Evolutionary conservation across 179 eudicot species (phyloP).

Genomic region (Actinidia arguta): DNA sequence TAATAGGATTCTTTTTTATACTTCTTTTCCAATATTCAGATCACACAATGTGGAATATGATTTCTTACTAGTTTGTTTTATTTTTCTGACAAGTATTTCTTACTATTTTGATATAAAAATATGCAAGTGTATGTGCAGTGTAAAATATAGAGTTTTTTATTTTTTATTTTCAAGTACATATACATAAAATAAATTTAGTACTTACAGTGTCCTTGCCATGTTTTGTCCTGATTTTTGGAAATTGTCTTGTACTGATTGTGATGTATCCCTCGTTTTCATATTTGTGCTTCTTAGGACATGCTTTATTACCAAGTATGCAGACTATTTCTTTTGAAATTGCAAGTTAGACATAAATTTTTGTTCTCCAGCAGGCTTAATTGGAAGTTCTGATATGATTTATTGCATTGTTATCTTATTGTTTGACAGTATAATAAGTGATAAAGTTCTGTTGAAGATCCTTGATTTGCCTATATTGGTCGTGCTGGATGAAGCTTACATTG

Average conservation of each 20-base stretch:
- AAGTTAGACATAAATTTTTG: neutral
- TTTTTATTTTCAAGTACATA: neutral
- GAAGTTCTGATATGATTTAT: neutral
- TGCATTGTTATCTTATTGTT: conserved; percentile 18
- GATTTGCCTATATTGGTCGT: conserved; percentile 81
- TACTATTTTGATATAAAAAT: neutral
- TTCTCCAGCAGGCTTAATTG: conserved; percentile 1
- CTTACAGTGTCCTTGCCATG: too few relatives aligned
- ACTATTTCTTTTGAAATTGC: neutral
- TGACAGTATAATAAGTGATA: conserved; percentile 86
- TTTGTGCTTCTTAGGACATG: neutral
- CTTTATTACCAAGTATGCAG: neutral
- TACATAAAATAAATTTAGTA: neutral
- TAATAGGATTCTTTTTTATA: neutral
- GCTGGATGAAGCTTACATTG: conserved; percentile 96
- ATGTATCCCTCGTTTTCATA: neutral
- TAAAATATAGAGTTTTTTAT: neutral
- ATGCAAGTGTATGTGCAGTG: too few relatives aligned
- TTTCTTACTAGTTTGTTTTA: conserved; percentile 5
- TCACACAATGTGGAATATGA: neutral
- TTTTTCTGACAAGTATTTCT: too few relatives aligned
- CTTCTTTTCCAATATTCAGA: neutral
- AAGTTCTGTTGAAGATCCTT: conserved; percentile 77
- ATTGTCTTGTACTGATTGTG: neutral
- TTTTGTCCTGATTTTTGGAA: neutral